phyloP scores from a whole-genome alignment of 768 basidiomycete species.

The Mycena rosella region DNA sequence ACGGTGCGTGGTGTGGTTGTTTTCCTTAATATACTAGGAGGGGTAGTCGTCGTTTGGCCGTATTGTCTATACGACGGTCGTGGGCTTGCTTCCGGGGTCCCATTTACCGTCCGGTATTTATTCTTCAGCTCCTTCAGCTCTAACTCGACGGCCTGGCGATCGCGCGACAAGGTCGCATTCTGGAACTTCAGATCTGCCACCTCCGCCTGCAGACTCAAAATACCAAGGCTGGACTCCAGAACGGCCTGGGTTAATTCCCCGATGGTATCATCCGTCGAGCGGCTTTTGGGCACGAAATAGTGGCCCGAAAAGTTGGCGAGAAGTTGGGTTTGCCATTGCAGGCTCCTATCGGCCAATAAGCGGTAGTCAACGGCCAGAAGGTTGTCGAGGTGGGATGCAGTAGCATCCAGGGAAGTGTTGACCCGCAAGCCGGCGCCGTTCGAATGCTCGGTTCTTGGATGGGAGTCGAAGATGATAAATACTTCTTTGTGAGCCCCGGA shows the following conservation, averaged over 20 bases:
- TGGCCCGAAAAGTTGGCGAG: constrained; percentile 72
- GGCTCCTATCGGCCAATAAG: constrained; percentile 54
- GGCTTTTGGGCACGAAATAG: constrained; percentile 57
- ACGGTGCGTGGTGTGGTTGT: background rate
- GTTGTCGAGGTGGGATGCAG: constrained; percentile 58
- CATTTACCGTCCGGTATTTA: constrained; percentile 18
- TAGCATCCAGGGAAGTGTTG: constrained; percentile 57
- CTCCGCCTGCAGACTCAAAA: constrained; percentile 58
- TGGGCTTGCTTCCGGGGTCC: constrained; percentile 2
- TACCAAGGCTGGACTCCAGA: constrained; percentile 63
- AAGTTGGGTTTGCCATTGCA: constrained; percentile 77
- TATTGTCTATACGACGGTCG: constrained; percentile 1
- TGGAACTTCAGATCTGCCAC: constrained; percentile 51
- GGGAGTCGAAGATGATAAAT: constrained; percentile 77
- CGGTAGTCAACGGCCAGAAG: constrained; percentile 64
- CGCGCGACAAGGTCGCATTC: constrained; percentile 40
- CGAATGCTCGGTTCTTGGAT: constrained; percentile 61
- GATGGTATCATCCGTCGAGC: constrained; percentile 32
- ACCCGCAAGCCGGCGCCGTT: constrained; percentile 74
- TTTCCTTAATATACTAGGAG: background rate
- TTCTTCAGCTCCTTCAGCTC: constrained; percentile 39
- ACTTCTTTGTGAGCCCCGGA: constrained; percentile 41
- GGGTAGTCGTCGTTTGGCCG: background rate
- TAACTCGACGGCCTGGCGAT: constrained; percentile 44
- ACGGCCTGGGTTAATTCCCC: constrained; percentile 49